Percentiles rank a stretch among this genome's conserved stretches.
These are phyloP conservation scores for Mycena rebaudengoi DNA, from an alignment of 768 basidiomycete species.

Conservation along the genomic window DNA sequence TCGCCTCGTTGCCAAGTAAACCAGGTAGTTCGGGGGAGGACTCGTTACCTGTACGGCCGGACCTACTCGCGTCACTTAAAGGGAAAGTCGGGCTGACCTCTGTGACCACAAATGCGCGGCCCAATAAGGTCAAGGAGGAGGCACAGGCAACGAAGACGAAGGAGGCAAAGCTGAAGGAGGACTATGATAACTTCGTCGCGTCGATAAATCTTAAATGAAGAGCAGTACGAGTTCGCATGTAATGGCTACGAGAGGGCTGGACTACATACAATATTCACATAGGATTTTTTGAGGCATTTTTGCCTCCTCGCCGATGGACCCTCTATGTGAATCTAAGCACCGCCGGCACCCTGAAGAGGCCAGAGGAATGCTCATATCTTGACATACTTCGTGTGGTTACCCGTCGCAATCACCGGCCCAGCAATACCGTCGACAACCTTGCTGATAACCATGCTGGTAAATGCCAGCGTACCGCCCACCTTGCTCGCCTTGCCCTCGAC, in stretches of 20 bases:
- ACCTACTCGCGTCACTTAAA: constrained; percentile 70
- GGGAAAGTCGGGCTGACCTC: constrained; percentile 60
- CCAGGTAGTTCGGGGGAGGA: constrained; percentile 36
- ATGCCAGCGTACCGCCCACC: constrained; percentile 23
- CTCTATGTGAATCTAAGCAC: no score
- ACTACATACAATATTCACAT: no score
- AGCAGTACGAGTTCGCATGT: no score
- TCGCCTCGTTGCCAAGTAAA: constrained; percentile 36
- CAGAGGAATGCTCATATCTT: no score
- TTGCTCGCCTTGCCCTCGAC: constrained; percentile 21
- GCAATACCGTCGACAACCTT: background rate
- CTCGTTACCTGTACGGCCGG: constrained; percentile 60
- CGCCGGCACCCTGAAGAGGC: no score
- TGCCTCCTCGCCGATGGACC: no score
- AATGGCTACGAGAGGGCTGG: no score
- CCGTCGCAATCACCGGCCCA: constrained; percentile 21
- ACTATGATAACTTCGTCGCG: constrained; percentile 80
- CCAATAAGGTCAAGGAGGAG: constrained; percentile 24
- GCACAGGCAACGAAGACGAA: constrained; percentile 36
- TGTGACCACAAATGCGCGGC: constrained; percentile 23
- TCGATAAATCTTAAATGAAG: no score
- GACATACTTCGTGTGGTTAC: constrained; percentile 27
- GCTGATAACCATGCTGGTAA: constrained; percentile 21
- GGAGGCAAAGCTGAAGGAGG: constrained; percentile 60
- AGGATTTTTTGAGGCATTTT: no score